Conservation (phyloP, 805 yeast species). For the Candida andamanensis region DNA sequence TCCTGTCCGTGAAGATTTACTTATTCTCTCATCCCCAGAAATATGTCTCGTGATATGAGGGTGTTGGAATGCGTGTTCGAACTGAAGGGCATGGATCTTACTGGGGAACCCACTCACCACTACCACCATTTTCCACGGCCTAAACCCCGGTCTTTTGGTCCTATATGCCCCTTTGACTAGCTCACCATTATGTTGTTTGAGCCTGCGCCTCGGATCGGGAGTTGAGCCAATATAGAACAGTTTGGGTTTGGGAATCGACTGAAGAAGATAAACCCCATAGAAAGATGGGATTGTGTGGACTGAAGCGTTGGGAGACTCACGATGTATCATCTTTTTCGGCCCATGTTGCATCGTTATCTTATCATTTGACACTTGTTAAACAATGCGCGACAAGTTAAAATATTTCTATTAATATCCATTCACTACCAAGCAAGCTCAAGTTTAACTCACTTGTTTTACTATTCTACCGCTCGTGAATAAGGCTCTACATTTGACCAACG, state of each 20-base stretch:
- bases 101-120: slow-evolving; percentile 70
- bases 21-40: slow-evolving; percentile 1
- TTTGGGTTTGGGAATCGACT: slow-evolving; percentile 51
- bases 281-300: slow-evolving; percentile 20
- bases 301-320: background rate
- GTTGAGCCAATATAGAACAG: slow-evolving; percentile 79
- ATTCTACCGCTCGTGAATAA: too few relatives aligned
- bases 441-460: too few relatives aligned
- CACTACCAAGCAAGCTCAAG: too few relatives aligned
- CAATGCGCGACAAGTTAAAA: too few relatives aligned
- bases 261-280: slow-evolving; percentile 69
- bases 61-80: slow-evolving; percentile 86
- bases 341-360: too few relatives aligned
- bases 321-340: too few relatives aligned
- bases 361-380: too few relatives aligned
- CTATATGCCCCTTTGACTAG: slow-evolving; percentile 55
- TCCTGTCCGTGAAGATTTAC: background rate
- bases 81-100: slow-evolving; percentile 62
- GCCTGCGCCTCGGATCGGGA: slow-evolving; percentile 62
- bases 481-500: too few relatives aligned
- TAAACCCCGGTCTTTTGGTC: slow-evolving; percentile 49
- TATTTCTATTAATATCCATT: too few relatives aligned
- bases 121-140: slow-evolving; percentile 73
- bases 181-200: slow-evolving; percentile 78
- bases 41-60: slow-evolving; percentile 62